A percentile compares a stretch with the other conserved stretches of the same genome.
These are phyloP conservation scores for Hemisphaericaspora xylofermentans DNA, from an alignment of 1,139 yeast genomes.

Conservation along the genomic window DNA sequence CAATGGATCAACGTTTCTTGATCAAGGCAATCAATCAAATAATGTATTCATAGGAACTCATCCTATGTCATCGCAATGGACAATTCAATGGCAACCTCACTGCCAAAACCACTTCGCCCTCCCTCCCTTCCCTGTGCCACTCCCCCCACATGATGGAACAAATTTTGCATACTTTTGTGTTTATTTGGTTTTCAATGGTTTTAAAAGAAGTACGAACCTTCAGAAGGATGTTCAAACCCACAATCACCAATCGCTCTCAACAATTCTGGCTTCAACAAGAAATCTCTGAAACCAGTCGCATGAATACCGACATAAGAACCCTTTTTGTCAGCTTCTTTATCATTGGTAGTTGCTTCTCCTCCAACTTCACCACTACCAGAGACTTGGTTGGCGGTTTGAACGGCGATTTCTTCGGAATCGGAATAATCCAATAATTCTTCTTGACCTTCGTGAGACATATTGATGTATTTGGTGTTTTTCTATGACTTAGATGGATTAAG, in stretches of 20 bases:
- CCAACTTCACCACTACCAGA: slow-evolving; percentile 33
- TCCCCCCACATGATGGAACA: neutral
- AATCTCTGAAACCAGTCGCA: slow-evolving; percentile 98
- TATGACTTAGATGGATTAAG: neutral
- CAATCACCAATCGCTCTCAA: slow-evolving; percentile 97
- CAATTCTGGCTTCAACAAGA: slow-evolving; percentile 91
- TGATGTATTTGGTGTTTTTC: slow-evolving; percentile 1
- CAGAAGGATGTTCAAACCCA: slow-evolving; percentile 99
- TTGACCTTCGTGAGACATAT: slow-evolving; percentile 91
- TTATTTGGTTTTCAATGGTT: neutral
- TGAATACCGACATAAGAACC: slow-evolving; percentile 98
- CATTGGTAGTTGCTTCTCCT: slow-evolving; percentile 33
- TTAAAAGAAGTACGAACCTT: slow-evolving; percentile 63
- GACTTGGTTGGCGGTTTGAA: slow-evolving; percentile 59
- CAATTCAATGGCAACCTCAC: neutral
- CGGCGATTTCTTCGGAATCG: slow-evolving; percentile 93
- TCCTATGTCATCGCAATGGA: no score
- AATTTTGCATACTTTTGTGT: neutral
- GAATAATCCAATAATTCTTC: slow-evolving; percentile 98
- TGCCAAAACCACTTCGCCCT: neutral
- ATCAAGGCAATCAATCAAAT: no score
- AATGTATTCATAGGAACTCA: no score
- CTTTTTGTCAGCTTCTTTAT: slow-evolving; percentile 73
- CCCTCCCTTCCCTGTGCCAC: neutral
- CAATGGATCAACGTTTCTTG: no score